These are phyloP conservation scores for Punica granatum DNA, from an alignment of 345 rosid genomes.

Conservation along the genomic window DNA sequence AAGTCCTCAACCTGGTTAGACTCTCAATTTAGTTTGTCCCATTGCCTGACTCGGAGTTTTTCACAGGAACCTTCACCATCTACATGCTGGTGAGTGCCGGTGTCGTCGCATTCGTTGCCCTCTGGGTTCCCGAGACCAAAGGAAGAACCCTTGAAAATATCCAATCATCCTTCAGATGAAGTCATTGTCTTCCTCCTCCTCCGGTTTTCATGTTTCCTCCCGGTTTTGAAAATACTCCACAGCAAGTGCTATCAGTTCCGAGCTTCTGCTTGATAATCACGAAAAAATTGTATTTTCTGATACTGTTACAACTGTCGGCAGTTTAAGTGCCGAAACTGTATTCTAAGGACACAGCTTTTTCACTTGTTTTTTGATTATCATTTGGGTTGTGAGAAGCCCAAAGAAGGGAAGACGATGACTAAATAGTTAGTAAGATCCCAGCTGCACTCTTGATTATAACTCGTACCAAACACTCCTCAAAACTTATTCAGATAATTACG, in stretches of 20 bases:
- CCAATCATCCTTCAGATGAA: conserved; percentile 39
- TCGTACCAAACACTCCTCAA: too few relatives aligned
- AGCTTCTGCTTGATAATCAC: neutral
- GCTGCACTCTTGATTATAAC: too few relatives aligned
- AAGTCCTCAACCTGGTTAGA: neutral
- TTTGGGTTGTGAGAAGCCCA: too few relatives aligned
- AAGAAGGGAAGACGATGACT: too few relatives aligned
- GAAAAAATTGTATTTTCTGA: neutral
- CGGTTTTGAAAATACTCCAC: neutral
- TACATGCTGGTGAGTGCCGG: conserved; percentile 27
- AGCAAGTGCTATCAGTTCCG: neutral
- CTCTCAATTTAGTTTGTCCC: neutral
- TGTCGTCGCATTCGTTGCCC: conserved; percentile 18
- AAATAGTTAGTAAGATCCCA: too few relatives aligned
- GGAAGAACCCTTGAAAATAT: conserved; percentile 45
- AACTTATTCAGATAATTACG: too few relatives aligned
- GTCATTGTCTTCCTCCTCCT: neutral
- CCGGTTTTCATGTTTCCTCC: neutral
- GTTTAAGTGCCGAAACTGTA: neutral
- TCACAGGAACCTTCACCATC: conserved; percentile 30
- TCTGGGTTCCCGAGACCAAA: conserved; percentile 43
- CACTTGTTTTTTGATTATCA: neutral
- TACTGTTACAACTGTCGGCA: neutral
- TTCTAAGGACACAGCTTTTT: neutral
- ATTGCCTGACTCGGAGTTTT: neutral